Evolutionary conservation across 306 rosid genomes (phyloP).

Genomic region (Begonia masoniana): DNA sequence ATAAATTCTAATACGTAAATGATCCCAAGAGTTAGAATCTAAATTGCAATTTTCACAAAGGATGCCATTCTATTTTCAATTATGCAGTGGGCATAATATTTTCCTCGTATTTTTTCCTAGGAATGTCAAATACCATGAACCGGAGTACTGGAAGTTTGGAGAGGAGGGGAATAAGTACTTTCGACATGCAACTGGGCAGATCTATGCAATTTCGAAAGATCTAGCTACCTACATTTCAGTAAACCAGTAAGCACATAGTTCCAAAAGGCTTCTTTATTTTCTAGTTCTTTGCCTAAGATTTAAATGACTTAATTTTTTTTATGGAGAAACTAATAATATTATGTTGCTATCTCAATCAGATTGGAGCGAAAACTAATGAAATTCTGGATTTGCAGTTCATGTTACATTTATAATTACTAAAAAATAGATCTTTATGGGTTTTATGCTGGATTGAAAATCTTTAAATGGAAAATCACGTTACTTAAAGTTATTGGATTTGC

Average conservation of each 20-base stretch:
- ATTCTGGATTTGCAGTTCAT: no score
- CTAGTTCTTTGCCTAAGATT: no score
- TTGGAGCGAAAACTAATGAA: no score
- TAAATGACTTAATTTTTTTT: no score
- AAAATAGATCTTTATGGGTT: neutral
- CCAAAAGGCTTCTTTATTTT: neutral
- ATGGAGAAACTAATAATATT: no score
- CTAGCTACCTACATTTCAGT: constrained; percentile 79
- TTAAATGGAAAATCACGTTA: no score
- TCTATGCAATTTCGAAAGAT: constrained; percentile 89
- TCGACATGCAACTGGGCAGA: constrained; percentile 97
- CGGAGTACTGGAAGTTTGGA: constrained; percentile 98
- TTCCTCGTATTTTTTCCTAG: constrained; percentile 19
- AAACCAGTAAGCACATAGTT: constrained; percentile 51
- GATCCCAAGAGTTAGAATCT: no score
- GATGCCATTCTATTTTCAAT: neutral
- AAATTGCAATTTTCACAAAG: no score
- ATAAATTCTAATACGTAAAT: no score
- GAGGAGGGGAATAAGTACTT: constrained; percentile 96
- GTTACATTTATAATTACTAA: no score
- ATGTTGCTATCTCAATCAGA: no score
- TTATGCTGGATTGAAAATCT: neutral
- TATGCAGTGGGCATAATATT: constrained; percentile 1
- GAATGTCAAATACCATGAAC: constrained; percentile 89
- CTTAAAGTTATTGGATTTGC: neutral